A percentile compares a stretch with the other conserved stretches of the same genome.
These are phyloP conservation scores for Exophiala viscosa DNA, from an alignment of 2,329 filamentous ascomycete species.

Conservation along the genomic window DNA sequence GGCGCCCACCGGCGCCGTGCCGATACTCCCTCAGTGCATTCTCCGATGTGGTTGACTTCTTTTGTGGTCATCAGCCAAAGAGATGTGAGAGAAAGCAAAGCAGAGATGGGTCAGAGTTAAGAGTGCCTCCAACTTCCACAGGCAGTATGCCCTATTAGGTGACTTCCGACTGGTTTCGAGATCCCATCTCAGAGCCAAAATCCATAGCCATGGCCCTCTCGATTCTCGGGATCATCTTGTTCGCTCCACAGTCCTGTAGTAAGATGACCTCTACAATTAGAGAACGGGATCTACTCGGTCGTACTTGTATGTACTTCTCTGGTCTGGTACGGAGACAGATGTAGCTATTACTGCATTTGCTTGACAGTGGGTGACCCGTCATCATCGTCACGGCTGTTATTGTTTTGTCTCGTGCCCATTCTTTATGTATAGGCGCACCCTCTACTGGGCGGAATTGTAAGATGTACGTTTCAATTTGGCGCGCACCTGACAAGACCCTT, in stretches of 20 bases:
- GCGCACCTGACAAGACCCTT: too few species aligned
- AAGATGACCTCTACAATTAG: too few species aligned
- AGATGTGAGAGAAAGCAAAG: not conserved
- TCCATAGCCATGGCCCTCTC: not conserved
- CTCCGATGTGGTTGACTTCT: not conserved
- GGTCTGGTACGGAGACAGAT: too few species aligned
- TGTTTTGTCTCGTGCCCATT: too few species aligned
- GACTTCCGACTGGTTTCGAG: too few species aligned
- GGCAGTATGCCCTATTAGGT: too few species aligned
- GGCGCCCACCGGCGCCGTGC: conserved; percentile 16
- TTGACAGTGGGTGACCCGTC: too few species aligned
- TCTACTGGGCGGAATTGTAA: too few species aligned
- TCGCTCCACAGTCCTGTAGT: not conserved
- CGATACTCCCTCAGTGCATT: conserved; percentile 8
- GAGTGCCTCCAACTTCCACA: not conserved
- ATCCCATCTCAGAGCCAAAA: not conserved
- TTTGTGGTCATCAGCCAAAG: not conserved
- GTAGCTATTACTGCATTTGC: too few species aligned
- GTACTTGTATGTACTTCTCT: not conserved
- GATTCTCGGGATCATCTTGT: conserved; percentile 1
- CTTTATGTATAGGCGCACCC: too few species aligned
- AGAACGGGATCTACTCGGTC: not conserved
- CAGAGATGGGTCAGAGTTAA: not conserved
- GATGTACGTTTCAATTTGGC: too few species aligned
- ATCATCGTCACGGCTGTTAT: too few species aligned